Base-by-base conservation (phyloP, 331 rosid genomes). In the Quercus lobata region DNA sequence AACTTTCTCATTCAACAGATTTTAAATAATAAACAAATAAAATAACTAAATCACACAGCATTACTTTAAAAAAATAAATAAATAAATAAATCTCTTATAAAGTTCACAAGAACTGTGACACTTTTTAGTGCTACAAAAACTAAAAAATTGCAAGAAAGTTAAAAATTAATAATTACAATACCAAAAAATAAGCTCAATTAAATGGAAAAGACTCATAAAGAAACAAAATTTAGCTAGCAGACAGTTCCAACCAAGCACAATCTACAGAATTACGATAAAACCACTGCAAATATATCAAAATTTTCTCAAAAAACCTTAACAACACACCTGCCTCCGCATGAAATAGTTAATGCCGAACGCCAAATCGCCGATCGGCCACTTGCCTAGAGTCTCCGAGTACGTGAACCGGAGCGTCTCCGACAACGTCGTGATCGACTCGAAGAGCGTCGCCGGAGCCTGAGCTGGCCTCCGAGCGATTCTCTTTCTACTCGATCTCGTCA, bases 281-380 rank as follows among this genome's bases (percentile, higher is more conserved):
- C 46, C 46, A 8, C 46, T 2, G 46, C 46, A 41, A 24, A 2
- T 7, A 66, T 14, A 52, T 3, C n/a, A 71, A 1, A 16, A 37
- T 22, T 55, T 27, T 17, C 12, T 41, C n/a, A 41, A 29, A 57
- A 61, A 68, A 54, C 22, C 25, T 16, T 12, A 14, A 21, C 37
- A 70, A 53, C 69, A 49, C 75, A 88, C 99, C 99, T 95, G 99
- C 87, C 94, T 86, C 71, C 96, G 90, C 88, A 95, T 93, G 77
- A 91, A 88, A 84, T 91, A 95, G 73, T 95, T 95, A 83, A 95
- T 93, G 25, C 99, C 99, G 55, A 95, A 95, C 37, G 99, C 99
- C 91, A 95, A 87, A 82, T 95, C 99, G 54, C 99, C 97, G 78
- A 95, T 95, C 68, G 97, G 97, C 99, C 99, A 95, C 76, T 93